phyloP scores from a whole-genome alignment of 495 filamentous ascomycete genomes.

The Aspergillus ellipticus region DNA sequence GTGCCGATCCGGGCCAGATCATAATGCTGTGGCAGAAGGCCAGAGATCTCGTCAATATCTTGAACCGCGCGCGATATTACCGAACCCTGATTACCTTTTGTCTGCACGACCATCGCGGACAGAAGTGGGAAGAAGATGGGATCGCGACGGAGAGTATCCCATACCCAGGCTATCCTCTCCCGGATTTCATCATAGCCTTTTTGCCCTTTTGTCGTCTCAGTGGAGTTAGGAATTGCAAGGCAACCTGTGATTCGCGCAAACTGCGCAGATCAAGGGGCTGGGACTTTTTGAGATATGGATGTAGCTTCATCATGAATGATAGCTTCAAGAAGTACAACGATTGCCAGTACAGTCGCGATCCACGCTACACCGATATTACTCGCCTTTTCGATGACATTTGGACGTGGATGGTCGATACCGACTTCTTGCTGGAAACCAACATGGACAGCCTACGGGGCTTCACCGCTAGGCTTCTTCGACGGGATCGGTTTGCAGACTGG shows the following conservation, averaged over 20 bases:
- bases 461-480: not conserved
- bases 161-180: not conserved
- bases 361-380: not conserved
- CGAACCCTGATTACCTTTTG: not conserved
- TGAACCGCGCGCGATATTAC: not conserved
- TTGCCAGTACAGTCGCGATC: not conserved
- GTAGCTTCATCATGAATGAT: not conserved
- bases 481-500: not conserved
- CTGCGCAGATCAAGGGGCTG: not conserved
- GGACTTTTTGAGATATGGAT: not conserved
- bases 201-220: not conserved
- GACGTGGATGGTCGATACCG: not conserved
- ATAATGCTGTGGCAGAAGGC: constrained; percentile 6
- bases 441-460: not conserved
- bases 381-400: not conserved
- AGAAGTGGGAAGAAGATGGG: not conserved
- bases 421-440: not conserved
- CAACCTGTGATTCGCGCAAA: not conserved
- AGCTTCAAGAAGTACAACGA: not conserved
- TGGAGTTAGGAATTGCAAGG: not conserved
- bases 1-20: constrained; percentile 6
- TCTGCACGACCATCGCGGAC: not conserved
- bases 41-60: not conserved
- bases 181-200: not conserved
- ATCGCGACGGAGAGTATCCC: not conserved